Evolutionary conservation across 352 stramenopile genomes (phyloP), one percentile per base, ranked within the genome.

Genomic region (Phytophthora cryptogea): DNA sequence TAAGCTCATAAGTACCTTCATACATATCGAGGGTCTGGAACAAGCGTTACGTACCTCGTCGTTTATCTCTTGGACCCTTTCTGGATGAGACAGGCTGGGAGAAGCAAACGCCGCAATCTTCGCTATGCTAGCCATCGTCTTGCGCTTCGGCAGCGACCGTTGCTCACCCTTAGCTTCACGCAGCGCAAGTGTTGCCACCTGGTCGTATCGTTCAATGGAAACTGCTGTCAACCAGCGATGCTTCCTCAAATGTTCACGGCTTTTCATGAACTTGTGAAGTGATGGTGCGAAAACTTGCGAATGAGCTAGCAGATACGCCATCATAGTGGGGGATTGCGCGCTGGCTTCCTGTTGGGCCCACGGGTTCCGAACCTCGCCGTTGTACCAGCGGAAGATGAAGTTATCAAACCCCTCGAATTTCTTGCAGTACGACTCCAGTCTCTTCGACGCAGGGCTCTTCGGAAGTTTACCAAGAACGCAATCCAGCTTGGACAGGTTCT

Each of bases 321-420:
- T 71, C 77, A 92, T 87, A 33, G 59, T 48, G 3, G 35, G 54
- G 5, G 36, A 45, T 1, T 56, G 30, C 4, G 66, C 39, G 17
- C 39, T 56, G 17, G 44, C 13, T 27, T 61, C 56, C 48, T 59
- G 46, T 36, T 71, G 70, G 3, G 63, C 37, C 86, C 86, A 95
- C 31, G 86, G 86, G 47, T 92, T 84, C 16, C 57, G 58, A 49
- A 88, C 70, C 36, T 93, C 79, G 23, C 84, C 84, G 20, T 80
- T 84, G 53, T 90, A 92, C 86, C 86, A 95, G 27, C 73, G 68
- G 48, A 83, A 90, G 4, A 93, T 49, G 35, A 94, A 94, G 17
- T 80, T 47, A 32, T 80, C 54, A 20, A 90, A 92, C 0, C 70
- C 72, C 14, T 86, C 59, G 44, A 80, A 67, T 14, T 70, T 76